phyloP scores from a whole-genome alignment of 148 eudicot species.

The Spergularia marina region DNA sequence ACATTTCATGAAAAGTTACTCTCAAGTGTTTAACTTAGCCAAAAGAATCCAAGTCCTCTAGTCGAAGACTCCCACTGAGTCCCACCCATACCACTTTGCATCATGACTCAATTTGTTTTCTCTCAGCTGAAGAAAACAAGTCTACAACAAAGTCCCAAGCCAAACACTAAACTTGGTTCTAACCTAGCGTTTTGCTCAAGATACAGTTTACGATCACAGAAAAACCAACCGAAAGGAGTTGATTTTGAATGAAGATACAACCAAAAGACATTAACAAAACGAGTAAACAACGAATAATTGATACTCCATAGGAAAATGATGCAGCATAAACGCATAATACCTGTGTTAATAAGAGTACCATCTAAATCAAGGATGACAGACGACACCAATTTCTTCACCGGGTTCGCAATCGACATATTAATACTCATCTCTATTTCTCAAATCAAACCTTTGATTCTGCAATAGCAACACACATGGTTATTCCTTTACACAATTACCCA shows the following conservation, averaged over 20 bases:
- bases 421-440: slow-evolving; percentile 1
- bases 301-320: not conserved
- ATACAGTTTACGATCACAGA: not conserved
- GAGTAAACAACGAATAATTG: not conserved
- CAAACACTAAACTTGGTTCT: too few relatives aligned
- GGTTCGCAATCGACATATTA: slow-evolving; percentile 40
- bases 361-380: slow-evolving; percentile 78
- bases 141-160: too few relatives aligned
- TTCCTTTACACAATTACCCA: not conserved
- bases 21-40: not conserved
- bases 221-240: not conserved
- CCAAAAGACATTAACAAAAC: not conserved
- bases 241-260: not conserved
- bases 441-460: slow-evolving; percentile 6
- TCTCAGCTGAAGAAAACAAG: too few relatives aligned
- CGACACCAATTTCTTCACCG: slow-evolving; percentile 50
- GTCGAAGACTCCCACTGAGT: too few relatives aligned
- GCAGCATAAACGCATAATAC: slow-evolving; percentile 18
- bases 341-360: slow-evolving; percentile 73
- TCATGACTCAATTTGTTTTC: too few relatives aligned
- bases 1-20: not conserved
- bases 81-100: not conserved
- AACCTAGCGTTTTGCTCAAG: too few relatives aligned
- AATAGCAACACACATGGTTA: not conserved
- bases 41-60: too few relatives aligned